Conservation (phyloP, 768 basidiomycete genomes). For the Tricholoma bakamatsutake region DNA sequence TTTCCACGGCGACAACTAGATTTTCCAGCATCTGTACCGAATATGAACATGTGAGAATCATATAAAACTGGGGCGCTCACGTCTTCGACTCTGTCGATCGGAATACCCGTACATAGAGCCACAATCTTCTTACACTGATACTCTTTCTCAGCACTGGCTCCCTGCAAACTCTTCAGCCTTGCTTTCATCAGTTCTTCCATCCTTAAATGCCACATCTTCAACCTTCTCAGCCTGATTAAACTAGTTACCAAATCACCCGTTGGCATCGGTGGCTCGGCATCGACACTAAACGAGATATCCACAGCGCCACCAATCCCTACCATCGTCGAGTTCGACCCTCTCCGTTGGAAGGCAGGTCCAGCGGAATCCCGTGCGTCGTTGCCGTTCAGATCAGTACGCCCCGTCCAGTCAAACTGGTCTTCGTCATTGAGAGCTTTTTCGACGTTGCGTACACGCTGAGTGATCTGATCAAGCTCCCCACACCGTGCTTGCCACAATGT, state of each 20-base stretch:
- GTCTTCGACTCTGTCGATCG: conserved; percentile 84
- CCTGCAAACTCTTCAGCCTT: conserved; percentile 65
- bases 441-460: conserved; percentile 79
- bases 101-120: conserved; percentile 80
- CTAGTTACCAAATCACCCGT: conserved; percentile 48
- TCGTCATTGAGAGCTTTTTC: conserved; percentile 75
- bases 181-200: conserved; percentile 70
- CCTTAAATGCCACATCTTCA: conserved; percentile 80
- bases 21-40: conserved; percentile 69
- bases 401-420: conserved; percentile 86
- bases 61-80: conserved; percentile 42
- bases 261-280: conserved; percentile 71
- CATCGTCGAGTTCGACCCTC: conserved; percentile 64
- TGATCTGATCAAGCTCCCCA: conserved; percentile 73
- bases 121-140: conserved; percentile 91
- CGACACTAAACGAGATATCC: conserved; percentile 58
- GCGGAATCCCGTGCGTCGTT: conserved; percentile 34
- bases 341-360: conserved; percentile 66
- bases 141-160: conserved; percentile 82
- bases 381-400: conserved; percentile 48
- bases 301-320: conserved; percentile 57
- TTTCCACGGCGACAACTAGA: conserved; percentile 82
- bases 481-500: conserved; percentile 68
- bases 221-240: conserved; percentile 65
- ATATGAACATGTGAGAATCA: neutral